Conservation (phyloP, 306 rosid genomes). For the barrel medic (Medicago truncatula) region DNA sequence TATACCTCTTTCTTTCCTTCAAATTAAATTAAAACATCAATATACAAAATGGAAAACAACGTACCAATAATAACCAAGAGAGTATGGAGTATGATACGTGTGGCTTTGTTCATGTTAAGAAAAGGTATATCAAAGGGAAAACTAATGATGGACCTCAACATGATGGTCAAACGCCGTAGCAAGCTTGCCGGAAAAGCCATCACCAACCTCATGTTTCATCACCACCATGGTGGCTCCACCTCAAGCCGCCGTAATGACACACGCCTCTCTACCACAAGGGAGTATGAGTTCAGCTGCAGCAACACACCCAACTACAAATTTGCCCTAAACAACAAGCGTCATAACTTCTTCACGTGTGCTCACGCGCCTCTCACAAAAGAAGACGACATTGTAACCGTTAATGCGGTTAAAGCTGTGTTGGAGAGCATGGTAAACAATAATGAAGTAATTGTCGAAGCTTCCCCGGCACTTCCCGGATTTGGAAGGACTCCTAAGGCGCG, state of each 20-base stretch:
- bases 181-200: conserved; percentile 87
- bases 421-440: conserved; percentile 53
- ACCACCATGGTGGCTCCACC: conserved; percentile 44
- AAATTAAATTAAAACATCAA: neutral
- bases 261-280: conserved; percentile 49
- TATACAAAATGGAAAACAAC: conserved; percentile 56
- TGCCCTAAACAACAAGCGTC: conserved; percentile 51
- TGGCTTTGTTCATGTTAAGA: conserved; percentile 70
- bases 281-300: conserved; percentile 95
- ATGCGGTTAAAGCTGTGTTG: conserved; percentile 52
- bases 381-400: conserved; percentile 53
- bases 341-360: conserved; percentile 59
- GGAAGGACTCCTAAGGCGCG: conserved; percentile 65
- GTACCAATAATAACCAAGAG: conserved; percentile 57
- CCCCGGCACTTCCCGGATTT: conserved; percentile 64
- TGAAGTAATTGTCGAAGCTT: conserved; percentile 40
- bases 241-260: conserved; percentile 21
- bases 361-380: conserved; percentile 66
- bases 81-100: conserved; percentile 66
- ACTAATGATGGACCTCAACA: conserved; percentile 68
- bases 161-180: conserved; percentile 80
- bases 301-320: conserved; percentile 66
- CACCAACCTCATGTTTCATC: conserved; percentile 66
- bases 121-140: conserved; percentile 81
- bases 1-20: conserved; percentile 19